Evolutionary conservation across 1,284 basidiomycete species (phyloP), one percentile per base, ranked within the genome.

Genomic region (Kwoniella shivajii): DNA sequence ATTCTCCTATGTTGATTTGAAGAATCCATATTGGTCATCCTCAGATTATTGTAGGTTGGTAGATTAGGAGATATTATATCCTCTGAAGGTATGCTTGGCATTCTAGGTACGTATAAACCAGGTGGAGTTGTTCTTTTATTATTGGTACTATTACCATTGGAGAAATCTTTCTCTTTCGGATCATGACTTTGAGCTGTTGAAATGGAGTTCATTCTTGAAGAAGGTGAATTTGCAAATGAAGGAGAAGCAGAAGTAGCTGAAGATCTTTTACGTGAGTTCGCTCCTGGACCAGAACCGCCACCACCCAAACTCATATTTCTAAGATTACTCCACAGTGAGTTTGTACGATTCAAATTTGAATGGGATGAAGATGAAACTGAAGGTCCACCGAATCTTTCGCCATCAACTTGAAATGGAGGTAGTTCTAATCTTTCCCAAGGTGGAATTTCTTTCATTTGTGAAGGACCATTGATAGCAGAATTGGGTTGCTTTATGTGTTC

Each of bases 371-470:
- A n/a, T n/a, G n/a, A n/a, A n/a, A n/a, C n/a, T 18, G 51, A 45
- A n/a, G 42, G 51, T 2, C 74, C 75, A 4, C 76, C 75, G 47
- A 69, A 78, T 9, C 64, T 54, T 61, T 78, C 65, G 1, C 77
- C 77, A 39, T 76, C 74, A 18, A 78, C 64, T 57, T 78, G 67
- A 59, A 78, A 79, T 2, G 65, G 61, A 0, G 78, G 77, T 14
- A 79, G 62, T 45, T 78, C 72, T 7, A 79, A 46, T 10, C 64
- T 57, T 52, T 79, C 78, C 78, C 78, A 79, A 0, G 76, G 76
- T 3, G 76, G 74, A 1, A 77, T 57, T 6, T 73, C 74, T 5
- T 37, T 51, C 16, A 27, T n/a, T 13, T 42, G 45, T 26, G 45
- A 34, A 13, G 36, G 36, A 6, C n/a, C n/a, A n/a, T n/a, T n/a